Conservation (phyloP, 768 basidiomycete species). For the Collybia nuda region DNA sequence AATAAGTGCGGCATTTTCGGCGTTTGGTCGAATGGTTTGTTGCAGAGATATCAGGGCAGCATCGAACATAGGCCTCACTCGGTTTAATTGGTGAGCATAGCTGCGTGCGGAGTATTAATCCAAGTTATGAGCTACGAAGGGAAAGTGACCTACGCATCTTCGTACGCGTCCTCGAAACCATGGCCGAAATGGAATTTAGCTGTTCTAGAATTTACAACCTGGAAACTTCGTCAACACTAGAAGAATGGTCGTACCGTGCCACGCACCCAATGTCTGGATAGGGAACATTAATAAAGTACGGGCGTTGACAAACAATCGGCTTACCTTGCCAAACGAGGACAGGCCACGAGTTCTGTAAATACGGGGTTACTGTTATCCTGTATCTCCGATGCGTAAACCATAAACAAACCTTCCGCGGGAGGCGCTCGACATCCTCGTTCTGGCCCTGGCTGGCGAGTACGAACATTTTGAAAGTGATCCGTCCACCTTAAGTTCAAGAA, state of each 20-base stretch:
- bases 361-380: neutral
- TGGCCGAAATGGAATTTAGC: constrained; percentile 65
- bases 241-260: too few relatives aligned
- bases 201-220: constrained; percentile 66
- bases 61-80: constrained; percentile 55
- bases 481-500: constrained; percentile 45
- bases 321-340: constrained; percentile 66
- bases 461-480: constrained; percentile 63
- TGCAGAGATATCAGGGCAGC: constrained; percentile 45
- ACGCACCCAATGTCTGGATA: neutral
- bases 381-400: neutral
- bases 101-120: constrained; percentile 27
- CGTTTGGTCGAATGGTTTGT: constrained; percentile 54
- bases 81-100: constrained; percentile 52
- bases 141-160: constrained; percentile 53
- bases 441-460: constrained; percentile 54
- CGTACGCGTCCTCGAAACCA: constrained; percentile 54
- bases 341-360: constrained; percentile 63
- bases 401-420: constrained; percentile 54
- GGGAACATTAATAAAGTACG: neutral
- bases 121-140: neutral
- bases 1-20: constrained; percentile 45
- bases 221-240: neutral
- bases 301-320: neutral
- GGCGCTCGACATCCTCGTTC: constrained; percentile 64